Evolutionary conservation across 495 filamentous ascomycete species (phyloP), one percentile per base, ranked within the genome.

Genomic region (Pseudomonodictys pantanalensis): DNA sequence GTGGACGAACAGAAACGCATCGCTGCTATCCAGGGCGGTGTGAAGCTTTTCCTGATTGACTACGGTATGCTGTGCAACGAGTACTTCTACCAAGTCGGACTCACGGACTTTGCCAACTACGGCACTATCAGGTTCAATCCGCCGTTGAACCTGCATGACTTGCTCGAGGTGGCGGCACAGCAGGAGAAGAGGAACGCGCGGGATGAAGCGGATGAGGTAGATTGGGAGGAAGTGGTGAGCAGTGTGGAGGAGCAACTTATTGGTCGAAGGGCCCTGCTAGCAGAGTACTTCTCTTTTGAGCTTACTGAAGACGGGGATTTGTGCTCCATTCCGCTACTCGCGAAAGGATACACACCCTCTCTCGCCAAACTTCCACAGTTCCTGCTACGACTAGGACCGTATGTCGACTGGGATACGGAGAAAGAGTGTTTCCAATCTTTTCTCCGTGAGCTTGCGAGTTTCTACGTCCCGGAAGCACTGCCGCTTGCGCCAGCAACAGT

Each of bases 101-200:
- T 99, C 41, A 96, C 93, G 0, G 91, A 97, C 69, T 99, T 97
- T 72, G 91, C 87, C 1, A 97, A 97, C 68, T 97, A 96, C 70
- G 95, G 95, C 15, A 68, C 77, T 48, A 95, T 97, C 65, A 80
- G 79, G 8, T 89, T 97, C 55, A 81, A 86, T 48, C 88, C 91
- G 0, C 79, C 90, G 0, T 81, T 96, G 0, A 79, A 83, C 50
- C 73, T 97, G 9, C 71, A 77, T 12, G 84, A 88, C 49, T 72
- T 97, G 9, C 77, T 99, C 0, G 69, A 73, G 28, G 78, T 96
- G 29, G 93, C 86, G 1, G 89, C 84, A 1, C 82, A 86, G 47
- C 75, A 84, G 23, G 90, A 95, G 67, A 81, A 80, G 56, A 58
- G 46, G 8, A 68, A 66, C 12, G 52, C 65, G 1, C 71, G 68